Base-by-base conservation (phyloP, 2,329 filamentous ascomycete genomes). In the Neofusicoccum kwambonambiense region DNA sequence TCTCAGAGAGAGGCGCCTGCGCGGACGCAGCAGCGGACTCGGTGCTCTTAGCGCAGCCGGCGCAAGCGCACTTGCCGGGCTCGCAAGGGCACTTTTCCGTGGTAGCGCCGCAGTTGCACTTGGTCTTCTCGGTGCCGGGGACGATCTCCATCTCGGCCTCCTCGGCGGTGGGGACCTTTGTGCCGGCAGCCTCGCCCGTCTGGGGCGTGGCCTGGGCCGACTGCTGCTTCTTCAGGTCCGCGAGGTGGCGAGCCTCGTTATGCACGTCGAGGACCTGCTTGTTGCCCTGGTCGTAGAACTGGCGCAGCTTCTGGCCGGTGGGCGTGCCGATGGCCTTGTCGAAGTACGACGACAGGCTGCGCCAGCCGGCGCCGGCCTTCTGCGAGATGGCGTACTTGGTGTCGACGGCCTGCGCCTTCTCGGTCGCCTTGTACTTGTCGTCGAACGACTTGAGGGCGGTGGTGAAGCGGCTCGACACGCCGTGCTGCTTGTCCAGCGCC, bases 201-300 rank as follows among this genome's bases (percentile, higher is more conserved):
- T 44, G 34, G 17, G 19, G 27, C 4, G 45, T 22, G 19, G 85
- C 86, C 42, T 61, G 42, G 5, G 42, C 45, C 17, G 37, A 51
- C 82, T 62, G 42, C 71, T 78, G 76, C 66, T 74, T 89, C 89
- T 97, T 97, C 70, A 99, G 79, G 69, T 96, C 88, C 57, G 94
- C 94, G 63, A 99, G 84, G 70, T 95, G 89, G 68, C 90, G 86
- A 37, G 95, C 95, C 84, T 99, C 95, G 68, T 84, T 86, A 80
- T 99, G 95, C 52, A 99, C 95, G 76, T 99, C 95, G 72, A 92
- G 85, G 37, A 97, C 93, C 80, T 98, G 93, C 81, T 92, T 92
- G 76, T 90, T 89, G 68, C 91, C 87, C 70, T 92, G 84, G 7
- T 89, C 85, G 81, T 99, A 99, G 81, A 99, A 99, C 68, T 89